A percentile compares a stretch with the other conserved stretches of the same genome.
phyloP scores from a whole-genome alignment of 768 basidiomycete genomes.

The Auriscalpium orientale region DNA sequence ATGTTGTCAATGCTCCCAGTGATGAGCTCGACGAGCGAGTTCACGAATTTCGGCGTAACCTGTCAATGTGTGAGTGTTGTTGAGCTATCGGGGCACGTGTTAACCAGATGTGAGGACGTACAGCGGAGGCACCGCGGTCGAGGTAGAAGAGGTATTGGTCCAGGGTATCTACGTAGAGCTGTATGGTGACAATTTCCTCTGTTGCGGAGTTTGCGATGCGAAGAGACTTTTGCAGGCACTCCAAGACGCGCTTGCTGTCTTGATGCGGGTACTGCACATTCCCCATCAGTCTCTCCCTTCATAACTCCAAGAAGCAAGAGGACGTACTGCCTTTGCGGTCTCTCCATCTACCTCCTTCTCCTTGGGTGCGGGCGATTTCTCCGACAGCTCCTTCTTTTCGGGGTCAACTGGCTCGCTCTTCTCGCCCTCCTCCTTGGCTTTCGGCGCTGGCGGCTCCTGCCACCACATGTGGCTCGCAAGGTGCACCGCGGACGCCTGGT shows the following conservation, averaged over 20 bases:
- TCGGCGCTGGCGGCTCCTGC: conserved; percentile 53
- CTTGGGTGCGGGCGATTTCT: conserved; percentile 28
- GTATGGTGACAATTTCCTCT: conserved; percentile 94
- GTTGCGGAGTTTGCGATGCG: conserved; percentile 95
- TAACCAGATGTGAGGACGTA: conserved; percentile 32
- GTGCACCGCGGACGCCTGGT: conserved; percentile 91
- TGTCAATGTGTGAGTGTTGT: conserved; percentile 20
- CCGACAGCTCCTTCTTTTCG: conserved; percentile 19
- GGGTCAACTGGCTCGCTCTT: conserved; percentile 18
- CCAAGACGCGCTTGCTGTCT: conserved; percentile 95
- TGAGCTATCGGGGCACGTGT: background rate
- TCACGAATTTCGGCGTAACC: conserved; percentile 94
- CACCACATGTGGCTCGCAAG: conserved; percentile 98
- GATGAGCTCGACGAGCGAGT: conserved; percentile 92
- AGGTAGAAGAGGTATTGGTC: conserved; percentile 96
- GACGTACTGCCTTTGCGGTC: conserved; percentile 24
- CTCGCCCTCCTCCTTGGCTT: conserved; percentile 36
- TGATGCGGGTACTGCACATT: conserved; percentile 65
- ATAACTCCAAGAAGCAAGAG: background rate
- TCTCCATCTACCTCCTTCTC: conserved; percentile 34
- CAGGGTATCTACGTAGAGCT: conserved; percentile 92
- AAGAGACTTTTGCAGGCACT: conserved; percentile 94
- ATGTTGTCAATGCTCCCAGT: conserved; percentile 91
- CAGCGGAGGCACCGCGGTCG: conserved; percentile 86
- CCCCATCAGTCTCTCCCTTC: background rate